A percentile compares a stretch with the other conserved stretches of the same genome.
phyloP scores from a whole-genome alignment of 495 filamentous ascomycete species.

The Copromyces sp. region DNA sequence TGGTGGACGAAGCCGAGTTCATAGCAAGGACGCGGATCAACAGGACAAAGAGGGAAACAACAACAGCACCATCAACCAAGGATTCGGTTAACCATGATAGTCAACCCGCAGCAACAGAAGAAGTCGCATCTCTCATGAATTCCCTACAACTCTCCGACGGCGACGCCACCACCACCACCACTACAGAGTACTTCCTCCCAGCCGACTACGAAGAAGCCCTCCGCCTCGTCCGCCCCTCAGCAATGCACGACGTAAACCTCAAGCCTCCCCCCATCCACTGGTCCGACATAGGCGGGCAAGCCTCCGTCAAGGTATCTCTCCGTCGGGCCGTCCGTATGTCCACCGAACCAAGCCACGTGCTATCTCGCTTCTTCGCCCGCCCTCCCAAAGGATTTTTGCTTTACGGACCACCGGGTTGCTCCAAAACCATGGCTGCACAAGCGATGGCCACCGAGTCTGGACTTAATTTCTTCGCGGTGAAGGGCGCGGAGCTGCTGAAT shows the following conservation, averaged over 20 bases:
- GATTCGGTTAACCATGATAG: background rate
- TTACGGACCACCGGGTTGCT: conserved; percentile 92
- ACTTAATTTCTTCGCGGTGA: conserved; percentile 90
- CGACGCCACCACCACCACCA: background rate
- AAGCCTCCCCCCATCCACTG: conserved; percentile 80
- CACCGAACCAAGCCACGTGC: conserved; percentile 42
- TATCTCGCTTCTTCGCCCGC: conserved; percentile 37
- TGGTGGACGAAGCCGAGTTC: conserved; percentile 30
- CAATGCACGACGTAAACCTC: conserved; percentile 83
- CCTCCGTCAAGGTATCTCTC: conserved; percentile 58
- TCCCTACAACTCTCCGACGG: background rate
- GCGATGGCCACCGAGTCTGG: conserved; percentile 87
- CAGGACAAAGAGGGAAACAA: background rate
- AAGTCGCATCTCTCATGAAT: background rate
- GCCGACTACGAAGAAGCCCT: conserved; percentile 36
- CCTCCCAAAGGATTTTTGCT: conserved; percentile 77
- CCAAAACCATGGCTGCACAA: conserved; percentile 88
- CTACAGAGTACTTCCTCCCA: conserved; percentile 14
- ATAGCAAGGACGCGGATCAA: conserved; percentile 13
- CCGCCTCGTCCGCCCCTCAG: conserved; percentile 54
- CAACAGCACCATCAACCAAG: background rate
- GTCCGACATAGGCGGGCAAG: conserved; percentile 84
- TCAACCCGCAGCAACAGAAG: background rate
- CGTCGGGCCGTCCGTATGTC: conserved; percentile 26
- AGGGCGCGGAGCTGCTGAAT: conserved; percentile 89